Percentiles rank a stretch among this genome's conserved stretches.
Conservation (phyloP, 257 asterid genomes). For the Solanum chmielewskii region DNA sequence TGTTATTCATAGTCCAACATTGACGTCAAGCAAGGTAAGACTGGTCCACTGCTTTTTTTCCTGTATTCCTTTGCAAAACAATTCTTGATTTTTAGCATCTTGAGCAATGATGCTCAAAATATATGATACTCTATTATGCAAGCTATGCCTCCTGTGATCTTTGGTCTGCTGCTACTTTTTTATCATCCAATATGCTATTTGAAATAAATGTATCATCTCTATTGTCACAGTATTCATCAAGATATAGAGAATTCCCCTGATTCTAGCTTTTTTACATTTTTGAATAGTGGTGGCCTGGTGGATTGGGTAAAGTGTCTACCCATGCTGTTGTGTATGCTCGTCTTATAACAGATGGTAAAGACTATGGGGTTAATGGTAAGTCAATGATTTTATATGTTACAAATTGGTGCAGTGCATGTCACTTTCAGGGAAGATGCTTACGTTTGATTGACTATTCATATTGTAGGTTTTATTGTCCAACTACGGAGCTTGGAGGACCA, state of each 20-base stretch:
- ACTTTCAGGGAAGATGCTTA: neutral
- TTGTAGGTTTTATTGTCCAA: conserved; percentile 81
- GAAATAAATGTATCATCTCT: neutral
- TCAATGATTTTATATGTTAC: neutral
- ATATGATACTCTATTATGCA: neutral
- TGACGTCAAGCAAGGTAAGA: conserved; percentile 96
- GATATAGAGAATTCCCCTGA: neutral
- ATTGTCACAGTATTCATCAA: neutral
- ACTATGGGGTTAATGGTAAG: conserved; percentile 85
- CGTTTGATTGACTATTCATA: neutral
- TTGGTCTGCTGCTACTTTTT: neutral
- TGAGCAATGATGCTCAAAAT: neutral
- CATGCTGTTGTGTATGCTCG: conserved; percentile 93
- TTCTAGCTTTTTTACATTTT: neutral
- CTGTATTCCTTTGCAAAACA: neutral
- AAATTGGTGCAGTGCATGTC: neutral
- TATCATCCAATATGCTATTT: neutral
- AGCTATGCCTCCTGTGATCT: neutral
- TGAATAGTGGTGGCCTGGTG: conserved; percentile 99
- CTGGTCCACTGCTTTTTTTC: neutral
- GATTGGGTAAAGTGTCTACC: conserved; percentile 93
- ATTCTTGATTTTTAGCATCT: neutral
- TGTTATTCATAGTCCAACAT: conserved; percentile 85
- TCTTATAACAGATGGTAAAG: conserved; percentile 66
- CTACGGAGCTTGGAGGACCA: conserved; percentile 90